Evolutionary conservation across 1,284 basidiomycete genomes (phyloP), one percentile per base, ranked within the genome.

Genomic region (Ceraceosorus guamensis): DNA sequence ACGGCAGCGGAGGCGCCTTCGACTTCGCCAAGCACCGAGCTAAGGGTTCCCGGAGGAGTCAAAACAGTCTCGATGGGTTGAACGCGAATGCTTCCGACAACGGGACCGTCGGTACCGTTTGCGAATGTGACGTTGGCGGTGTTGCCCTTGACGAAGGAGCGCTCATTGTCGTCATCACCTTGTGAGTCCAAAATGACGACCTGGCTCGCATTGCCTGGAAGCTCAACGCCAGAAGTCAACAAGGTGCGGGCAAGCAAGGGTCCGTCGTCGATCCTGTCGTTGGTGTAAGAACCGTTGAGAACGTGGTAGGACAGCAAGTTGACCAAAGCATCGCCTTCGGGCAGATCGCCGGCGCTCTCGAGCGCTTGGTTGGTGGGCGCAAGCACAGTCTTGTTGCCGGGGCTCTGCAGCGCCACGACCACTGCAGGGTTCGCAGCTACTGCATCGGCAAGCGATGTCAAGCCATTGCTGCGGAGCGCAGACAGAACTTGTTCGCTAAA

Each of bases 161-260:
- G 39, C 39, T 41, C 39, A 16, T 41, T 31, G 46, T 48, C 33
- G 46, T 48, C 46, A 10, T 41, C 77, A 5, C 51, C 66, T 39
- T 56, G 65, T 39, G 78, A 79, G 18, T 82, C 80, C 52, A 79
- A 84, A 0, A 82, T 83, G 10, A 88, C 75, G 6, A 85, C 87
- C 65, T 87, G 85, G 8, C 79, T 78, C 50, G 64, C 61, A 56
- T 60, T 57, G 44, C 46, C 43, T 2, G 62, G 60, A 5, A 68
- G 65, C 8, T 14, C 37, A 24, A 66, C 65, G 35, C 46, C 60
- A 44, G 81, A 79, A 48, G 81, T 82, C 48, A 87, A 55, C 13
- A 84, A 78, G 0, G 86, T 85, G 44, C 83, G 80, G 3, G 84
- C 84, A 53, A 88, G 77, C 0, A 86, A 87, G 11, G 77, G 75